These are phyloP conservation scores for Aspergillus kassunensis DNA, from an alignment of 495 filamentous ascomycete species.

Conservation along the genomic window DNA sequence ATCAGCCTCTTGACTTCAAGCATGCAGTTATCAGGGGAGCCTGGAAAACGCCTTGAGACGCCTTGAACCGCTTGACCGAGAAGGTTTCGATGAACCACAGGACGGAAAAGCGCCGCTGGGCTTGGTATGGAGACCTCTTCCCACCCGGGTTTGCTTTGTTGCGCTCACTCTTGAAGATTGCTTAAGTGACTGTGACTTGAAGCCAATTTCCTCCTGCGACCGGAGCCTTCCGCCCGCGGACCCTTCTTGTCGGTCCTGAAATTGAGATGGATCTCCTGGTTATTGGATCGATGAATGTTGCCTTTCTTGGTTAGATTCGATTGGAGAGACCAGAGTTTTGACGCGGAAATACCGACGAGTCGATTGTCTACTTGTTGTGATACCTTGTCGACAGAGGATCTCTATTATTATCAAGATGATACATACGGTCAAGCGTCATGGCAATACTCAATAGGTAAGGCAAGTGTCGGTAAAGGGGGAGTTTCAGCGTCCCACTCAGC, in stretches of 20 bases:
- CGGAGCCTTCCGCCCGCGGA: slow-evolving; percentile 2
- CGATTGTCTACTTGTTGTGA: too few species aligned
- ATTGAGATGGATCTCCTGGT: not conserved
- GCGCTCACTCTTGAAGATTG: slow-evolving; percentile 1
- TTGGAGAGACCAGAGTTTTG: slow-evolving; percentile 8
- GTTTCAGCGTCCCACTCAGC: slow-evolving; percentile 8
- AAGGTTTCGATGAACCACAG: slow-evolving; percentile 4
- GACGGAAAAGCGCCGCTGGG: slow-evolving; percentile 3
- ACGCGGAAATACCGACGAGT: not conserved
- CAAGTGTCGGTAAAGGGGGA: too few species aligned
- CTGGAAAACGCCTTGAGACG: slow-evolving; percentile 1
- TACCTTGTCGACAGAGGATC: too few species aligned
- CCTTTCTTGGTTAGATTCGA: not conserved
- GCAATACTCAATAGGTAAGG: too few species aligned
- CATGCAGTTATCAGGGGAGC: not conserved
- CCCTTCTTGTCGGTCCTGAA: not conserved
- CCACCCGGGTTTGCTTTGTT: not conserved
- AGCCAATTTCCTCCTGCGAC: slow-evolving; percentile 1
- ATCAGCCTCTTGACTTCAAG: not conserved
- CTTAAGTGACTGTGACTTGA: not conserved
- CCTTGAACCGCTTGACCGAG: not conserved
- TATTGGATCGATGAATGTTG: not conserved
- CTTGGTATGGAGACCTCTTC: slow-evolving; percentile 12
- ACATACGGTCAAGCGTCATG: not conserved
- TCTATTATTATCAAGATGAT: too few species aligned